A percentile compares a stretch with the other conserved stretches of the same genome.
phyloP scores from a whole-genome alignment of 2,329 filamentous ascomycete species.

The Coniochaeta sp. region DNA sequence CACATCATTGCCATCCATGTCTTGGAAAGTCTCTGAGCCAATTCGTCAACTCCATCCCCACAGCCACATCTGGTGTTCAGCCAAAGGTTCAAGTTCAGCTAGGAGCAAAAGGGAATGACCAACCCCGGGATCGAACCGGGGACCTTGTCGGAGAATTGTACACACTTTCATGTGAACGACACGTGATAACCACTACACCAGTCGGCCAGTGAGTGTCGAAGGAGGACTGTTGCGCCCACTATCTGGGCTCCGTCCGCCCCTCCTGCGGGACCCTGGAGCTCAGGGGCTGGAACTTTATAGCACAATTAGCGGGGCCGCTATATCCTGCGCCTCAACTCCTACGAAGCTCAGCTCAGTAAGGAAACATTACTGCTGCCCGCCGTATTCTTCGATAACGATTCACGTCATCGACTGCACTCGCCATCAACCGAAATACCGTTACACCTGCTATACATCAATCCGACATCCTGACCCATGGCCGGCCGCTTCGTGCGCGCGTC shows the following conservation, averaged over 20 bases:
- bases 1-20: too few species aligned
- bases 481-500: conserved; percentile 61
- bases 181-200: conserved; percentile 9
- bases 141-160: conserved; percentile 2
- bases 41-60: too few species aligned
- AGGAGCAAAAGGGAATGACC: background rate
- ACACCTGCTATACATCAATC: background rate
- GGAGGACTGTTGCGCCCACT: too few species aligned
- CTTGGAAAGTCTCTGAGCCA: too few species aligned
- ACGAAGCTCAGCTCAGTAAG: background rate
- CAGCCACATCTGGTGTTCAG: too few species aligned
- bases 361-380: background rate
- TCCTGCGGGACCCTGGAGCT: background rate
- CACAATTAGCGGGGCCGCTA: background rate
- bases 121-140: conserved; percentile 4
- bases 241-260: background rate
- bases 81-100: background rate
- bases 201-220: background rate
- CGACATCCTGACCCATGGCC: conserved; percentile 34
- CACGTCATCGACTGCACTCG: background rate
- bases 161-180: conserved; percentile 6
- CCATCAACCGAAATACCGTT: background rate
- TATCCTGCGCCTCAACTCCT: background rate
- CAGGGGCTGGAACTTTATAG: background rate
- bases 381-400: background rate